A percentile compares a stretch with the other conserved stretches of the same genome.
These are phyloP conservation scores for Fomitopsis betulina DNA, from an alignment of 1,284 basidiomycete species.

Conservation along the genomic window DNA sequence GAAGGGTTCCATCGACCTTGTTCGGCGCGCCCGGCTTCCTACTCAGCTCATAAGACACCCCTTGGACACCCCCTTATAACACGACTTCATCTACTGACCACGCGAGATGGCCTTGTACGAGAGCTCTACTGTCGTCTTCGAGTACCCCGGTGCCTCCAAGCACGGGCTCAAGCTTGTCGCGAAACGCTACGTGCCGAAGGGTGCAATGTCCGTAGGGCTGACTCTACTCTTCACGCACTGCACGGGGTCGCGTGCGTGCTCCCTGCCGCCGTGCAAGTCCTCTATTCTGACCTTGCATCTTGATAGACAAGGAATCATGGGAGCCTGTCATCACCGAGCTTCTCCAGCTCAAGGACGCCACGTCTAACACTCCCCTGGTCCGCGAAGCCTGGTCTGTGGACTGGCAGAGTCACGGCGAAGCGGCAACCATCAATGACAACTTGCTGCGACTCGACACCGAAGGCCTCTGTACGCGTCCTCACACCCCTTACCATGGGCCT, in stretches of 20 bases:
- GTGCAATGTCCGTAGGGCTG: not conserved
- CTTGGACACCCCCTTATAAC: not conserved
- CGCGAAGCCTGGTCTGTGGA: conserved; percentile 29
- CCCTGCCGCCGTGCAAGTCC: not conserved
- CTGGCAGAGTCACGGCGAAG: conserved; percentile 26
- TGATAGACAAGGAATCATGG: conserved; percentile 25
- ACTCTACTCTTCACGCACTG: conserved; percentile 7
- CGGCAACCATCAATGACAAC: conserved; percentile 18
- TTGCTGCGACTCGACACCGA: conserved; percentile 8
- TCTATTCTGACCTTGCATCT: not conserved
- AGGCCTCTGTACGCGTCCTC: conserved; percentile 11
- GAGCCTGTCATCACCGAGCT: conserved; percentile 21
- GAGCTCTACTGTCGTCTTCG: not conserved
- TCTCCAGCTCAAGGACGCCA: conserved; percentile 9
- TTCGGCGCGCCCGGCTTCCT: not conserved
- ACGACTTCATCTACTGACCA: not conserved
- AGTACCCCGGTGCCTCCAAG: not conserved
- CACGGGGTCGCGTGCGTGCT: conserved; percentile 3
- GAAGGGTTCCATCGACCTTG: not conserved
- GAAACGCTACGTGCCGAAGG: conserved; percentile 2
- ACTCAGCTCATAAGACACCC: not conserved
- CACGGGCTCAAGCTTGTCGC: conserved; percentile 7
- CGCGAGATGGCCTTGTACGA: not conserved
- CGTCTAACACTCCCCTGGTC: conserved; percentile 8
- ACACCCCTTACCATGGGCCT: not conserved